Evolutionary conservation across 441 rosid species (phyloP).

Genomic region (Viola pubescens): DNA sequence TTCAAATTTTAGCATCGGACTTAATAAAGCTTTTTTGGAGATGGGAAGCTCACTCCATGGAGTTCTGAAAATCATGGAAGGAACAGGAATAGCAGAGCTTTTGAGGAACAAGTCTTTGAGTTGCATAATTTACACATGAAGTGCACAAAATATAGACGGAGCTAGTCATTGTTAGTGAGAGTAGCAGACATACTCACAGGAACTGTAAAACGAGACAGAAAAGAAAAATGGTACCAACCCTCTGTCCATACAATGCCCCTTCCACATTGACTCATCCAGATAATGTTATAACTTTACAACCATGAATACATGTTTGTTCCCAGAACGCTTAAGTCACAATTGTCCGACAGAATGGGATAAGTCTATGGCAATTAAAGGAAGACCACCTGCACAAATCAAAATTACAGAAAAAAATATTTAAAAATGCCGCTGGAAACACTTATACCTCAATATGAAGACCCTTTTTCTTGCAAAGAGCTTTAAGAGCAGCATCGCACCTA

Average conservation of each 20-base stretch:
- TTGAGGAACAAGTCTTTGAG: too few species aligned
- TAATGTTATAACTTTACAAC: background rate
- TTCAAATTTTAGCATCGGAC: background rate
- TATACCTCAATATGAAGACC: conserved; percentile 77
- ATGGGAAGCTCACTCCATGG: too few species aligned
- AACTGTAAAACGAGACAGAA: background rate
- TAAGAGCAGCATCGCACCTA: conserved; percentile 50
- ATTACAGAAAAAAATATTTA: background rate
- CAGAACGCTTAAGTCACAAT: background rate
- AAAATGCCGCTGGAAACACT: conserved; percentile 1
- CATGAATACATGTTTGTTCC: background rate
- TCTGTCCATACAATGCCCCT: background rate
- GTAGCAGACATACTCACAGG: background rate
- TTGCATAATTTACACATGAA: too few species aligned
- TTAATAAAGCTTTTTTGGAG: too few species aligned
- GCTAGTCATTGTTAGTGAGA: too few species aligned
- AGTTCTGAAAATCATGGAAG: too few species aligned
- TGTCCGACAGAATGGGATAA: background rate
- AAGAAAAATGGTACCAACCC: too few species aligned
- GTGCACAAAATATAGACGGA: too few species aligned
- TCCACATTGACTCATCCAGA: background rate
- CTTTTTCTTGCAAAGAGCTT: conserved; percentile 84
- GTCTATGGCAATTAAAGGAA: background rate
- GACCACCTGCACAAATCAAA: background rate
- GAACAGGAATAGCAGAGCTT: too few species aligned